A percentile compares a stretch with the other conserved stretches of the same genome.
Conservation (phyloP, 2,329 filamentous ascomycete genomes). For the Beauveria varroae region DNA sequence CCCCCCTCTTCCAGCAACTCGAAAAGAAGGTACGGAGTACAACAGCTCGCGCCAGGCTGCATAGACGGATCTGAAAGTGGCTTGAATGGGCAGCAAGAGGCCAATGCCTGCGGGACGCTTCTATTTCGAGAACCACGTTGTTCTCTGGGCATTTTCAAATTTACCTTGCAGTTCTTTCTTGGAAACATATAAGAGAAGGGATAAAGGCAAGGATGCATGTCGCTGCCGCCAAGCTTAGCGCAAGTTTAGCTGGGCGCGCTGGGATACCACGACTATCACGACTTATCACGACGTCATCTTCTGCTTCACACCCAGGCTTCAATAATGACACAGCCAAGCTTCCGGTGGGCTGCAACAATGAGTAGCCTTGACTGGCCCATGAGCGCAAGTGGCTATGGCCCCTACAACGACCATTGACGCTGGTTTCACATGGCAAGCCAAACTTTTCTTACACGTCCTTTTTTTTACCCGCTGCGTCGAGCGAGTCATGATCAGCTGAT, state of each 20-base stretch:
- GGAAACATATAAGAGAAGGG: neutral
- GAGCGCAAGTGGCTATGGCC: neutral
- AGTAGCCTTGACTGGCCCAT: neutral
- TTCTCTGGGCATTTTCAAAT: neutral
- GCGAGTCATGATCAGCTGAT: neutral
- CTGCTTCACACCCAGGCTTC: neutral
- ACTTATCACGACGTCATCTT: neutral
- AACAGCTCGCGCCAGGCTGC: neutral
- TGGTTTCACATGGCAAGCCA: neutral
- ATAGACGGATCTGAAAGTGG: constrained; percentile 1
- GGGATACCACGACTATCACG: neutral
- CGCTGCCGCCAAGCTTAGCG: neutral
- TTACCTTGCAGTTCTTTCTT: neutral
- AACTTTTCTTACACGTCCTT: neutral
- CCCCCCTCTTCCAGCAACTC: neutral
- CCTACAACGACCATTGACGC: neutral
- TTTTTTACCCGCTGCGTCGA: neutral
- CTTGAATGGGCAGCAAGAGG: neutral
- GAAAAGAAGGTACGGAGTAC: neutral
- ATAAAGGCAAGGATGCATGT: neutral
- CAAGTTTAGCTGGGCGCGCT: neutral
- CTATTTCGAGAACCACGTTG: neutral
- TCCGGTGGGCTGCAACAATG: neutral
- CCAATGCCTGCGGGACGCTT: neutral
- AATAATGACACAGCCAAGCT: neutral